A percentile compares a stretch with the other conserved stretches of the same genome.
These are phyloP conservation scores for Stachybotrys chlorohalonatus DNA, from an alignment of 2,329 filamentous ascomycete species.

Conservation along the genomic window DNA sequence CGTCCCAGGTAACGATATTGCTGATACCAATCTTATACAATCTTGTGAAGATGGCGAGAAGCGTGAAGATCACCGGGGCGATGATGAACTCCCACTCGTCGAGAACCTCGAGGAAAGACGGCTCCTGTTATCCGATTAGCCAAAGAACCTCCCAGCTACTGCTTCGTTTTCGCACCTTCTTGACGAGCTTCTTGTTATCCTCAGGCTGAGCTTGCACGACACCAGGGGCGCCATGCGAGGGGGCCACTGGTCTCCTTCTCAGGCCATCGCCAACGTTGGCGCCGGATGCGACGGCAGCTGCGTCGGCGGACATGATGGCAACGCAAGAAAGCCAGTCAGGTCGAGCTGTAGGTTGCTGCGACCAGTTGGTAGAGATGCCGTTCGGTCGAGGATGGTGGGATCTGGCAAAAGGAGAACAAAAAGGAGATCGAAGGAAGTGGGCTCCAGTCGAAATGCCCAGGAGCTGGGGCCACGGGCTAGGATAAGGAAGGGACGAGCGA, in stretches of 20 bases:
- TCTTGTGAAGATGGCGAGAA: constrained; percentile 56
- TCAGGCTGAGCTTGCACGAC: constrained; percentile 35
- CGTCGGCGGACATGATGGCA: constrained; percentile 42
- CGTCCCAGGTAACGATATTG: constrained; percentile 59
- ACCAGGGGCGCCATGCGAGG: constrained; percentile 22
- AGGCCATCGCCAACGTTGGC: constrained; percentile 48
- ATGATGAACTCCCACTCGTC: constrained; percentile 55
- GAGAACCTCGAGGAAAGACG: constrained; percentile 53
- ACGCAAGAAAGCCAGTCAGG: constrained; percentile 3
- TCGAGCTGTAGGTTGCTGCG: background rate
- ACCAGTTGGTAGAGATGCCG: background rate
- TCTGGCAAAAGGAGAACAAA: constrained; percentile 6
- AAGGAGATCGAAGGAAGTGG: constrained; percentile 6
- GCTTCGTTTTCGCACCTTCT: constrained; percentile 35
- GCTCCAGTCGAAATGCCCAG: background rate
- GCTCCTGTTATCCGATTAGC: constrained; percentile 28
- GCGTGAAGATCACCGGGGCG: constrained; percentile 51
- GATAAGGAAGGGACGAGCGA: constrained; percentile 27
- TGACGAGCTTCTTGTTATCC: constrained; percentile 49
- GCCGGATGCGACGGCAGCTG: constrained; percentile 49
- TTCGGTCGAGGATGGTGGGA: constrained; percentile 5
- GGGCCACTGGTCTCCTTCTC: constrained; percentile 42
- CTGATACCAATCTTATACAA: constrained; percentile 62
- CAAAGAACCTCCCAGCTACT: background rate
- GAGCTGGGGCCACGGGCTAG: constrained; percentile 3